These are phyloP conservation scores for Zygosaccharomyces rouxii DNA, from an alignment of 805 yeast species.

Conservation along the genomic window DNA sequence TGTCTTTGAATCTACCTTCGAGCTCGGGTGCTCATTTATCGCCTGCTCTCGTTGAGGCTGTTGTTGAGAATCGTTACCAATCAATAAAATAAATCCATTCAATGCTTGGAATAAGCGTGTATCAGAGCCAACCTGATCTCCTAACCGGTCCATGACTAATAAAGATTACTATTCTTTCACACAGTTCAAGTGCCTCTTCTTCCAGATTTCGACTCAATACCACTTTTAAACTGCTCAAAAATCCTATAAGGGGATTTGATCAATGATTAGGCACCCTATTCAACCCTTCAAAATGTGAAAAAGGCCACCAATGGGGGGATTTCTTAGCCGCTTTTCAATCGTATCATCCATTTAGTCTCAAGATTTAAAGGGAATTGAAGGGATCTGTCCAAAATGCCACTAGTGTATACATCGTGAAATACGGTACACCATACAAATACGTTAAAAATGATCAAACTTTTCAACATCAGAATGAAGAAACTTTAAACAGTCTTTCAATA, in stretches of 20 bases:
- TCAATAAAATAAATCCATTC: conserved; percentile 19
- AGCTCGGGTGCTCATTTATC: background rate
- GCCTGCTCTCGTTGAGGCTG: conserved; percentile 5
- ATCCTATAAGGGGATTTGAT: background rate
- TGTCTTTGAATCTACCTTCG: conserved; percentile 7
- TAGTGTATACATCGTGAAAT: background rate
- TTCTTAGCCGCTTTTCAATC: background rate
- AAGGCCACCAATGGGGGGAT: background rate
- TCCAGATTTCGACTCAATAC: background rate
- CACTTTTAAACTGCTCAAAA: background rate
- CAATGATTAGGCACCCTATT: background rate
- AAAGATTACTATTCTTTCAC: background rate
- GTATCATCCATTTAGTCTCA: background rate
- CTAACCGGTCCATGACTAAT: background rate
- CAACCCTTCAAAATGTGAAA: background rate
- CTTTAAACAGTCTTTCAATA: background rate
- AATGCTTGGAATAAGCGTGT: conserved; percentile 23
- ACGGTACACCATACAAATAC: background rate
- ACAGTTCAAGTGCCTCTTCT: background rate
- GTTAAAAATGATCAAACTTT: background rate
- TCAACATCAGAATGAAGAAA: background rate
- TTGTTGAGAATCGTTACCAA: conserved; percentile 12
- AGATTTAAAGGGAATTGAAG: background rate
- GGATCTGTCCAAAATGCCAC: background rate
- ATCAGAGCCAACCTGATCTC: conserved; percentile 9